A percentile compares a stretch with the other conserved stretches of the same genome.
Conservation (phyloP, 2,329 filamentous ascomycete species). For the Sclerotinia nivalis region DNA sequence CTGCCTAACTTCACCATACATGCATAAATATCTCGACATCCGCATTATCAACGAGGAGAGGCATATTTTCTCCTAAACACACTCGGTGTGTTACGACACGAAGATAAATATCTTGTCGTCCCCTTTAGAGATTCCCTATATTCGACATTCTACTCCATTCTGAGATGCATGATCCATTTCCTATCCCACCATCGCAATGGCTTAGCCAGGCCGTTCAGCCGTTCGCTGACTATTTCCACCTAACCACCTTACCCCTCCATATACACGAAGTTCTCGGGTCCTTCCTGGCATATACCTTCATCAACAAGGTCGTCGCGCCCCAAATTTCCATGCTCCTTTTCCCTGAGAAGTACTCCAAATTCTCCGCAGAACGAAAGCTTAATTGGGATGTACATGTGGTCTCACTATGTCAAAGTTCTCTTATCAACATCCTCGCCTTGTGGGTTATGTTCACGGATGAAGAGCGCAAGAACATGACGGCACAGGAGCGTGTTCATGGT, state of each 20-base stretch:
- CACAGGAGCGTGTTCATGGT: slow-evolving; percentile 71
- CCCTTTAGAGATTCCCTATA: background rate
- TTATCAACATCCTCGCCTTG: slow-evolving; percentile 72
- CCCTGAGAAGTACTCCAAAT: slow-evolving; percentile 60
- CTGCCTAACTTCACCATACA: slow-evolving; percentile 14
- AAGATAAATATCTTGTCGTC: slow-evolving; percentile 18
- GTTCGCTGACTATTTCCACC: slow-evolving; percentile 59
- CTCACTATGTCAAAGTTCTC: slow-evolving; percentile 72
- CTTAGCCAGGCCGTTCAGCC: slow-evolving; percentile 59
- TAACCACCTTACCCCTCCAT: slow-evolving; percentile 71
- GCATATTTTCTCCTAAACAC: slow-evolving; percentile 1
- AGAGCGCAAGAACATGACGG: slow-evolving; percentile 66
- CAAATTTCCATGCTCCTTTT: slow-evolving; percentile 62
- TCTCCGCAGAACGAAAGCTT: slow-evolving; percentile 62
- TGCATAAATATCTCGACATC: slow-evolving; percentile 21
- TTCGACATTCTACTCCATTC: background rate
- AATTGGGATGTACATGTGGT: slow-evolving; percentile 89
- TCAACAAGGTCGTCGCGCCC: slow-evolving; percentile 68
- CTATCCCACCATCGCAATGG: slow-evolving; percentile 58
- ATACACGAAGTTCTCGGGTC: slow-evolving; percentile 73
- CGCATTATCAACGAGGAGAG: slow-evolving; percentile 4
- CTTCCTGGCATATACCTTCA: slow-evolving; percentile 66
- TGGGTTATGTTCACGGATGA: slow-evolving; percentile 70
- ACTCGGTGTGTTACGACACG: slow-evolving; percentile 17
- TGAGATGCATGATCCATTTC: slow-evolving; percentile 58